Evolutionary conservation across 2,329 filamentous ascomycete genomes (phyloP).

Genomic region (Monosporascus ibericus): DNA sequence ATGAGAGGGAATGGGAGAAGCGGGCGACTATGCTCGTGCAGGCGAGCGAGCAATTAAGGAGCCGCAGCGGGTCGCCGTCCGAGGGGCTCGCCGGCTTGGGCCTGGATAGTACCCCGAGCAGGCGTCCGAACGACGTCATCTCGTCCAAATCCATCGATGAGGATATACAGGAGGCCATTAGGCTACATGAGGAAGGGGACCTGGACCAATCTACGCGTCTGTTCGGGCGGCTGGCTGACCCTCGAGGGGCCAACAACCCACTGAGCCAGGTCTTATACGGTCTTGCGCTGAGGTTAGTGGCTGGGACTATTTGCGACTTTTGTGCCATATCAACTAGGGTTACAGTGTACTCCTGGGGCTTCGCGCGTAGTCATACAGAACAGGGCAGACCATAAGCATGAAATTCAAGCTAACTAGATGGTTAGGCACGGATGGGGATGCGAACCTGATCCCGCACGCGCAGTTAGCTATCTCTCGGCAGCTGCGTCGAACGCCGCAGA

Average conservation of each 20-base stretch:
- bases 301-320: neutral
- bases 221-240: conserved; percentile 79
- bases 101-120: conserved; percentile 13
- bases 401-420: conserved; percentile 18
- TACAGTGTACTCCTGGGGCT: too few species aligned
- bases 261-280: conserved; percentile 94
- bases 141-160: conserved; percentile 51
- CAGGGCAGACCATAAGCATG: neutral
- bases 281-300: conserved; percentile 71
- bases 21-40: conserved; percentile 82
- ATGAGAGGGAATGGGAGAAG: conserved; percentile 82
- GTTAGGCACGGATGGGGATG: conserved; percentile 90
- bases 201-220: conserved; percentile 74
- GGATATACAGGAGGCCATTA: conserved; percentile 92
- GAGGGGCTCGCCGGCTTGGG: conserved; percentile 23
- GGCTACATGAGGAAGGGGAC: conserved; percentile 80
- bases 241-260: conserved; percentile 80
- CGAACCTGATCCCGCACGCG: conserved; percentile 61
- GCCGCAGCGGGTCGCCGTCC: conserved; percentile 31
- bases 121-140: conserved; percentile 25
- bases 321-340: neutral
- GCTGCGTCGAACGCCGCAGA: conserved; percentile 86
- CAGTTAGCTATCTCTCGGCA: conserved; percentile 77
- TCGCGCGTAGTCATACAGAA: neutral
- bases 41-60: conserved; percentile 40